Base-by-base conservation (phyloP, 2,329 filamentous ascomycete genomes). In the Fusarium sp. region DNA sequence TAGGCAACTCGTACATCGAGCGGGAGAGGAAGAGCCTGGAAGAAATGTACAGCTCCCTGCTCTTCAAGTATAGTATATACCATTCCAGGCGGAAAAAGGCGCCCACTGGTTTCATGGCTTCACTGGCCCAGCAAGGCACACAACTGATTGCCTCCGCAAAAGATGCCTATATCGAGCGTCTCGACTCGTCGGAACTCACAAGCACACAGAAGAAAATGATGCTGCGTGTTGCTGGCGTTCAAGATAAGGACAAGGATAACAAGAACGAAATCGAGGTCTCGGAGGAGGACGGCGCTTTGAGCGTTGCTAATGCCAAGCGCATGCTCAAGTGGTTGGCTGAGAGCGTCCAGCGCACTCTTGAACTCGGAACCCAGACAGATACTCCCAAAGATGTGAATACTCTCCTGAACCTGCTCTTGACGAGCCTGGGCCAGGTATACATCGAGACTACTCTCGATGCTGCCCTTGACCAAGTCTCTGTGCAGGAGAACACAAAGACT, bases 251-350 rank as follows among this genome's bases (percentile, higher is more conserved):
- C 55, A 90, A 89, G 70, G 91, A 90, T 63, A 92, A 92, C 78
- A 93, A 94, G 81, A 92, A 93, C 75, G 95, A 98, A 59, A 94
- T 97, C 66, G 95, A 97, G 80, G 93, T 98, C 38, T 92, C 92
- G 0, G 96, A 98, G 68, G 91, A 96, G 79, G 96, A 99, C 79
- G 96, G 96, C 39, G 87, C 91, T 64, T 85, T 98, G 33, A 96
- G 92, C 75, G 87, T 97, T 9, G 87, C 90, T n/a, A 95, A 93
- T 81, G 94, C 95, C n/a, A 98, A 98, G 84, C 90, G 96, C 65
- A 99, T 99, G 95, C 89, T 99, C 69, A 97, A 94, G 80, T 99
- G 96, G 96, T 86, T 99, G 45, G 96, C 96, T 6, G 96, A 99
- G 85, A 95, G 94, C 71, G 96, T 99, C 31, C 93, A 96, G 44